These are phyloP conservation scores for Golubevia pallescens DNA, from an alignment of 1,284 basidiomycete genomes.

Conservation along the genomic window DNA sequence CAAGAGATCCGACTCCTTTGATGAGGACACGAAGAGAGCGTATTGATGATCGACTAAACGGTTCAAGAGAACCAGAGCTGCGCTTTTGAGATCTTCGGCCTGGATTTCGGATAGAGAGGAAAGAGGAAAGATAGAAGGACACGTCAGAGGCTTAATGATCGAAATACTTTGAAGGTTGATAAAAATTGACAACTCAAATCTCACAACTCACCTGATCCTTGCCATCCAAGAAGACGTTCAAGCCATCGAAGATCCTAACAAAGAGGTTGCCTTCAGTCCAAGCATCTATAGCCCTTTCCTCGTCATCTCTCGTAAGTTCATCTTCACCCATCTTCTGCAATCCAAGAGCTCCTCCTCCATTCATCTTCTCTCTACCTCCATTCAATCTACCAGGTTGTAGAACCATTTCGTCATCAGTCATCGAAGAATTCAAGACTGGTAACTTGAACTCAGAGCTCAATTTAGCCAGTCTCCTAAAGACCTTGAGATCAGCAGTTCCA, in stretches of 20 bases:
- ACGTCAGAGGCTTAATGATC: conserved; percentile 1
- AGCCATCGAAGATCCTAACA: conserved; percentile 6
- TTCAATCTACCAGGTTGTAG: conserved; percentile 7
- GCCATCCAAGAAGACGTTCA: conserved; percentile 13
- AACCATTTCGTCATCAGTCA: neutral
- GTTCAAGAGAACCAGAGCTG: conserved; percentile 32
- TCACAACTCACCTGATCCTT: conserved; percentile 1
- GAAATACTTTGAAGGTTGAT: conserved; percentile 7
- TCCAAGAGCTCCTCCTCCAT: conserved; percentile 4
- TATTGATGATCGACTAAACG: conserved; percentile 35
- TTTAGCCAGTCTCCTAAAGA: conserved; percentile 23
- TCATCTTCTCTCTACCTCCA: no score
- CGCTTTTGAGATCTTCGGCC: conserved; percentile 17
- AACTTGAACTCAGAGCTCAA: conserved; percentile 32
- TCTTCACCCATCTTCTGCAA: conserved; percentile 8
- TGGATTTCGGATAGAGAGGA: no score
- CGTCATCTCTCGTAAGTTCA: conserved; percentile 4
- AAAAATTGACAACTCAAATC: no score
- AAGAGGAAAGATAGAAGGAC: neutral
- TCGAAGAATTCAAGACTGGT: neutral
- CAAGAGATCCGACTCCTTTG: conserved; percentile 22
- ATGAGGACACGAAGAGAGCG: conserved; percentile 17
- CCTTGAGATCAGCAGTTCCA: conserved; percentile 21
- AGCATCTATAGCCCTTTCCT: conserved; percentile 5
- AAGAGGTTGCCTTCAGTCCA: conserved; percentile 32